phyloP scores from a whole-genome alignment of 1,284 basidiomycete species.

The Abortiporus biennis region DNA sequence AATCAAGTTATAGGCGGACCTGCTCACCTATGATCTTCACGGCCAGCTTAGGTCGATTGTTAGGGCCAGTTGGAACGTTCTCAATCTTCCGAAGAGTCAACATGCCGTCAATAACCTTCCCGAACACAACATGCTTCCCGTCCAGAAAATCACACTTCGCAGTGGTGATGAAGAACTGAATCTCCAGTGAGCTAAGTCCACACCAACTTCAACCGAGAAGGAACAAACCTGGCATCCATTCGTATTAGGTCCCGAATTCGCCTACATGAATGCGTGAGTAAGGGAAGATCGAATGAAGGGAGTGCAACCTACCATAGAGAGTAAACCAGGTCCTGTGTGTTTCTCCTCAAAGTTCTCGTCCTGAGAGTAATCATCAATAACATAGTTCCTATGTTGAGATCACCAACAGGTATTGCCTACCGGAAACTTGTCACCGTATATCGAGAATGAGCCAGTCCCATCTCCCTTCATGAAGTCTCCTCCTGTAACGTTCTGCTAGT shows the following conservation, averaged over 20 bases:
- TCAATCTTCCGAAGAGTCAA: slow-evolving; percentile 92
- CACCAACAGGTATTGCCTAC: slow-evolving; percentile 33
- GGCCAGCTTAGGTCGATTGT: slow-evolving; percentile 78
- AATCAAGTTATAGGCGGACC: neutral
- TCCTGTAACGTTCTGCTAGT: slow-evolving; percentile 32
- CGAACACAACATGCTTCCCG: slow-evolving; percentile 87
- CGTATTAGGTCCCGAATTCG: slow-evolving; percentile 88
- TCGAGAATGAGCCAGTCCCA: slow-evolving; percentile 91
- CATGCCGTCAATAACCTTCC: slow-evolving; percentile 83
- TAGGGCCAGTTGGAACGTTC: slow-evolving; percentile 85
- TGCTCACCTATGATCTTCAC: slow-evolving; percentile 79
- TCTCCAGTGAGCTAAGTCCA: neutral
- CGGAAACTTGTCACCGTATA: slow-evolving; percentile 91
- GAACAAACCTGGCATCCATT: slow-evolving; percentile 80
- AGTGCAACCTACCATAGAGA: slow-evolving; percentile 68
- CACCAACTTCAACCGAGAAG: slow-evolving; percentile 5
- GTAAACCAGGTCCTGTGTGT: slow-evolving; percentile 77
- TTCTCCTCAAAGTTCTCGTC: slow-evolving; percentile 95
- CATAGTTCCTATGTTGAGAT: too few relatives aligned
- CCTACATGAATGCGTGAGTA: slow-evolving; percentile 38
- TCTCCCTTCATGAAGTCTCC: slow-evolving; percentile 89
- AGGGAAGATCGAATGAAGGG: slow-evolving; percentile 4
- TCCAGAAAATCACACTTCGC: slow-evolving; percentile 91
- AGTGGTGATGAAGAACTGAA: slow-evolving; percentile 94
- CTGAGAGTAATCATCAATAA: slow-evolving; percentile 25